Percentiles rank a stretch among this genome's conserved stretches.
Conservation (phyloP, 495 filamentous ascomycete genomes). For the Penicillium crystallinum region DNA sequence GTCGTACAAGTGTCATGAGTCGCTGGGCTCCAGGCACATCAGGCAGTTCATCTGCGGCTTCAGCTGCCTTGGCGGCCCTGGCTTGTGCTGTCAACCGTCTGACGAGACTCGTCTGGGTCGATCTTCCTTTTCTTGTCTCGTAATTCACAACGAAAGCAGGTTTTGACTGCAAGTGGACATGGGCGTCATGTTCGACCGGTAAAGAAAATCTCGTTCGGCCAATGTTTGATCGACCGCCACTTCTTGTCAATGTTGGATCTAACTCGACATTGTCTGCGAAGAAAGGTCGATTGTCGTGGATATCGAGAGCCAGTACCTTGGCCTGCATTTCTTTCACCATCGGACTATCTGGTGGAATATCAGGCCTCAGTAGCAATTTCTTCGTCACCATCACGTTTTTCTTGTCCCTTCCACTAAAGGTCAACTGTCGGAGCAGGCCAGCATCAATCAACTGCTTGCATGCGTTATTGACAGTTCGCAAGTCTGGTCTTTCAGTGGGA, state of each 20-base stretch:
- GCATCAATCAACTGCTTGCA: constrained; percentile 58
- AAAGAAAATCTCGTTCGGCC: constrained; percentile 8
- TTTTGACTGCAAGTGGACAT: constrained; percentile 37
- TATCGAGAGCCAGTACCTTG: constrained; percentile 41
- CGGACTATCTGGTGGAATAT: constrained; percentile 45
- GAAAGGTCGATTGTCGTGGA: constrained; percentile 17
- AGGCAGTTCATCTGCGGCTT: neutral
- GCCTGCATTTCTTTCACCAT: constrained; percentile 48
- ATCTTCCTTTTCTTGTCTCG: constrained; percentile 27
- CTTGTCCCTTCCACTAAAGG: constrained; percentile 55
- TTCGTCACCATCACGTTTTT: constrained; percentile 53
- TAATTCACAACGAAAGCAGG: constrained; percentile 26
- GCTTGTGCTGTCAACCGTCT: constrained; percentile 16
- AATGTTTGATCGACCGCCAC: constrained; percentile 3
- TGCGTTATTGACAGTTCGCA: constrained; percentile 45
- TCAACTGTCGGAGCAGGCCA: constrained; percentile 53
- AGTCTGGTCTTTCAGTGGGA: constrained; percentile 44
- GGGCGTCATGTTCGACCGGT: constrained; percentile 29
- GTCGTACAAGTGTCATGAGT: constrained; percentile 30
- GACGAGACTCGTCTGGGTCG: constrained; percentile 25
- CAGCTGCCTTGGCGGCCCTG: constrained; percentile 5
- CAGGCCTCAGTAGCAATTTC: constrained; percentile 45
- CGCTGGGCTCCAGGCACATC: constrained; percentile 19
- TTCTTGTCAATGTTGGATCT: constrained; percentile 24
- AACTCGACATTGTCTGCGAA: constrained; percentile 34